Base-by-base conservation (phyloP, 1,139 yeast genomes). In the Hyphopichia khmerensis region DNA sequence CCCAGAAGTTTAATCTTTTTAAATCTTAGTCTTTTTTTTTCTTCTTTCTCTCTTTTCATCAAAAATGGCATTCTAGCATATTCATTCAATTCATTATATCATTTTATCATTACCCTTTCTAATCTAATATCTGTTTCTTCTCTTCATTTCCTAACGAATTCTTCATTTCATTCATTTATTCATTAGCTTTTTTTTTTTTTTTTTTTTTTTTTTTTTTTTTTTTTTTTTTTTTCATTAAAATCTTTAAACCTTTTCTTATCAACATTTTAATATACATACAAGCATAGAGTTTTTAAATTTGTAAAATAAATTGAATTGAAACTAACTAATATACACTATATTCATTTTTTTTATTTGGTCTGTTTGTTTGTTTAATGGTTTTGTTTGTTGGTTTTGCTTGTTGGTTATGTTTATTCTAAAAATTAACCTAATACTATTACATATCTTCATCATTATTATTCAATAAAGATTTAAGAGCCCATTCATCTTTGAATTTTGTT, bases 401-500 rank as follows among this genome's bases (percentile, higher is more conserved):
- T n/a, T n/a, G n/a, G n/a, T n/a, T n/a, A n/a, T n/a, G n/a, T n/a
- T n/a, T n/a, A n/a, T n/a, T n/a, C n/a, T n/a, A n/a, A n/a, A n/a
- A n/a, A n/a, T n/a, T n/a, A n/a, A n/a, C n/a, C n/a, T n/a, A n/a
- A n/a, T n/a, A n/a, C n/a, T 17, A 17, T 39, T 48, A 50, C 38
- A 42, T 44, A 31, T 57, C 72, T 43, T 76, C 81, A 48, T 80
- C 86, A 51, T 79, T 75, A 46, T 80, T 84, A 50, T 63, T 68
- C 54, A 73, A 71, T 56, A 87, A 78, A 33, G 91, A 82, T 69
- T 89, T 89, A 59, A 93, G 79, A 39, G 89, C 91, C 95, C 96
- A 93, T 72, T 93, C 99, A 47, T 85, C 84, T 60, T 82, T 82
- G 67, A 93, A 93, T 58, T 87, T 86, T 40, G 83, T 81, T 52